Percentiles rank a stretch among this genome's conserved stretches.
Conservation (phyloP, 305 asterid genomes). For the Fraxinus velutina region DNA sequence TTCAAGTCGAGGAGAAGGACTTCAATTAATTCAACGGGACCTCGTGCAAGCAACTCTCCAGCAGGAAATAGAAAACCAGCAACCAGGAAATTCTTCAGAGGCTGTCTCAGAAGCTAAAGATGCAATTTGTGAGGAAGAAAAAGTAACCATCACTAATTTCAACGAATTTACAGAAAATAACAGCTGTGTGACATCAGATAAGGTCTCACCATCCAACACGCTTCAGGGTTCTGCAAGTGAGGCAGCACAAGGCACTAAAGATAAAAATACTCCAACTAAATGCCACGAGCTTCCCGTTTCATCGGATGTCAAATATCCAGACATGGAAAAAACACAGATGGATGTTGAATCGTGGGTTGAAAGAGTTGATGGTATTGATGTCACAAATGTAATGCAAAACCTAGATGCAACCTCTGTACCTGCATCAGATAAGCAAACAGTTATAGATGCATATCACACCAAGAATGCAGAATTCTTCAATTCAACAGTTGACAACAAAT, state of each 20-base stretch:
- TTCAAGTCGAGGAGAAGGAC: conserved; percentile 19
- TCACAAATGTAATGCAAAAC: neutral
- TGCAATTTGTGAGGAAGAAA: conserved; percentile 18
- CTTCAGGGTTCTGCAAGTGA: conserved; percentile 23
- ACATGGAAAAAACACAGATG: conserved; percentile 21
- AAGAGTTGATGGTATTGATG: conserved; percentile 9
- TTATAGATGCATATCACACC: conserved; percentile 26
- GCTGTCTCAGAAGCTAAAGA: conserved; percentile 25
- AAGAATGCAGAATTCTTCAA: conserved; percentile 7
- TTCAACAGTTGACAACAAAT: conserved; percentile 27
- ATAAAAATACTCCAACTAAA: conserved; percentile 22
- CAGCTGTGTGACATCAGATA: conserved; percentile 2
- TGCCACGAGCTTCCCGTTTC: conserved; percentile 18
- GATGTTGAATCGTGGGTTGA: conserved; percentile 12
- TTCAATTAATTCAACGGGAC: conserved; percentile 16
- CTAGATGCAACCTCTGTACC: conserved; percentile 16
- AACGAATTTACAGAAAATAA: conserved; percentile 15
- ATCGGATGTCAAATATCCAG: conserved; percentile 20
- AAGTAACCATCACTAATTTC: neutral
- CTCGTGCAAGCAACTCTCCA: conserved; percentile 3
- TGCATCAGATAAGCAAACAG: conserved; percentile 30
- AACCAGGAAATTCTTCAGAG: conserved; percentile 22
- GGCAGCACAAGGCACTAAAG: conserved; percentile 22
- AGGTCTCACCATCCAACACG: conserved; percentile 18
- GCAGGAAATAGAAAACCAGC: conserved; percentile 26